These are phyloP conservation scores for Aspergillus incahuasiensis DNA, from an alignment of 495 filamentous ascomycete genomes.

Conservation along the genomic window DNA sequence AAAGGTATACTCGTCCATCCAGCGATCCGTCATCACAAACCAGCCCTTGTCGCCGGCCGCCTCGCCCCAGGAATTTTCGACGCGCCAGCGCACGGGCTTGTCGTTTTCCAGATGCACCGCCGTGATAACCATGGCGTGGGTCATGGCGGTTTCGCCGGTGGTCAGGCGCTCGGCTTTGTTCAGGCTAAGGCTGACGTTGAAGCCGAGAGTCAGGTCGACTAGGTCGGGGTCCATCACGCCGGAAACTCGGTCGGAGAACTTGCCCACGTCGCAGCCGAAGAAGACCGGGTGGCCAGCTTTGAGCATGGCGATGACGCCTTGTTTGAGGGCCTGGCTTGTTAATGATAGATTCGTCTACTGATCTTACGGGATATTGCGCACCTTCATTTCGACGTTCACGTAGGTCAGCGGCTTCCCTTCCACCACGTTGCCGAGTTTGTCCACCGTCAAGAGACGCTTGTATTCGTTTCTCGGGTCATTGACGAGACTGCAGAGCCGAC, in stretches of 20 bases:
- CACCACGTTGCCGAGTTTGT: constrained; percentile 72
- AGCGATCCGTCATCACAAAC: constrained; percentile 80
- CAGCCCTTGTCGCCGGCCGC: constrained; percentile 65
- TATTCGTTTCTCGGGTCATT: constrained; percentile 79
- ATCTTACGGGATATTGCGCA: constrained; percentile 2
- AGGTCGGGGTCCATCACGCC: constrained; percentile 75
- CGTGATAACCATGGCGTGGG: constrained; percentile 87
- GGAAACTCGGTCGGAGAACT: constrained; percentile 58
- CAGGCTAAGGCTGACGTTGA: constrained; percentile 66
- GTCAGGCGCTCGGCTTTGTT: constrained; percentile 66
- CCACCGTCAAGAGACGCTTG: constrained; percentile 64
- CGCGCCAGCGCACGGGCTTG: constrained; percentile 67
- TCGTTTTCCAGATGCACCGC: constrained; percentile 70
- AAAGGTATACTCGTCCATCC: constrained; percentile 86
- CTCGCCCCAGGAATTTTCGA: constrained; percentile 81
- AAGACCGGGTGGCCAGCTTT: constrained; percentile 72
- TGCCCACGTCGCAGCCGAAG: constrained; percentile 85
- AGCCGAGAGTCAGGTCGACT: constrained; percentile 71
- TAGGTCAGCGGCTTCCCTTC: constrained; percentile 68
- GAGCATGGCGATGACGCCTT: constrained; percentile 70
- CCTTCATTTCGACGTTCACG: constrained; percentile 71
- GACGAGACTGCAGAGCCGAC: constrained; percentile 65
- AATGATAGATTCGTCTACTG: neutral
- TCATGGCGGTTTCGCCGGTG: constrained; percentile 74
- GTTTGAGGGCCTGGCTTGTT: constrained; percentile 52